Evolutionary conservation across 2,329 filamentous ascomycete genomes (phyloP).

Genomic region (Colletotrichum brevisporum): DNA sequence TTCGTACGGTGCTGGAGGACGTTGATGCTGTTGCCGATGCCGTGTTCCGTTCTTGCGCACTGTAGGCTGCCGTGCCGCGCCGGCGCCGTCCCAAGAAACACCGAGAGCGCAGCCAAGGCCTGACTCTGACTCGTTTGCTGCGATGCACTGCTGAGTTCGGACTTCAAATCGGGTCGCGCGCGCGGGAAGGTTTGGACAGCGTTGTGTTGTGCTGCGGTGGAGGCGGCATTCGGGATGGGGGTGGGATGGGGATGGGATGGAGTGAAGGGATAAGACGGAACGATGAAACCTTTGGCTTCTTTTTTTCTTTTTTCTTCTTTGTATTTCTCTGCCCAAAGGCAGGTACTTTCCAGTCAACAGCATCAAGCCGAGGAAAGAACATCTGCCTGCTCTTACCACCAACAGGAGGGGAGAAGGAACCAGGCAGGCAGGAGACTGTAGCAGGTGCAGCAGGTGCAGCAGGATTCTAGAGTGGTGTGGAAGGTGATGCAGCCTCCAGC

Average conservation of each 20-base stretch:
- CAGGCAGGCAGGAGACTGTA: background rate
- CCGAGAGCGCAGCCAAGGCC: constrained; percentile 2
- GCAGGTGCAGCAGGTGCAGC: background rate
- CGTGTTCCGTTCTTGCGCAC: background rate
- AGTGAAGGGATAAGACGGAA: background rate
- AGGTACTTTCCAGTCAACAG: too few species aligned
- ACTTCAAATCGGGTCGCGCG: background rate
- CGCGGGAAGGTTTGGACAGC: background rate
- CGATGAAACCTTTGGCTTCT: background rate
- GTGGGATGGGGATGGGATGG: constrained; percentile 10
- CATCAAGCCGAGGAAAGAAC: background rate
- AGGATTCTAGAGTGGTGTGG: background rate
- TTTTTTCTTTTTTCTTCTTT: background rate
- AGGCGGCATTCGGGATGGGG: background rate
- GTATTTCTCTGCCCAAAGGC: background rate
- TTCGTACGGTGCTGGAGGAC: too few species aligned
- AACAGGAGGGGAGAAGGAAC: background rate
- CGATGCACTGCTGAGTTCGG: background rate
- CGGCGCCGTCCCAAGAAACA: background rate
- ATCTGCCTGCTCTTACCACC: background rate
- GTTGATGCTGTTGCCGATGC: too few species aligned
- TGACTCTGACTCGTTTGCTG: constrained; percentile 14
- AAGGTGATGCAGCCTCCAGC: background rate
- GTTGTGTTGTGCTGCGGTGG: background rate
- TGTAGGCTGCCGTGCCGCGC: background rate